Evolutionary conservation across 2,329 filamentous ascomycete genomes (phyloP).

Genomic region (Trichoderma citrinoviride): DNA sequence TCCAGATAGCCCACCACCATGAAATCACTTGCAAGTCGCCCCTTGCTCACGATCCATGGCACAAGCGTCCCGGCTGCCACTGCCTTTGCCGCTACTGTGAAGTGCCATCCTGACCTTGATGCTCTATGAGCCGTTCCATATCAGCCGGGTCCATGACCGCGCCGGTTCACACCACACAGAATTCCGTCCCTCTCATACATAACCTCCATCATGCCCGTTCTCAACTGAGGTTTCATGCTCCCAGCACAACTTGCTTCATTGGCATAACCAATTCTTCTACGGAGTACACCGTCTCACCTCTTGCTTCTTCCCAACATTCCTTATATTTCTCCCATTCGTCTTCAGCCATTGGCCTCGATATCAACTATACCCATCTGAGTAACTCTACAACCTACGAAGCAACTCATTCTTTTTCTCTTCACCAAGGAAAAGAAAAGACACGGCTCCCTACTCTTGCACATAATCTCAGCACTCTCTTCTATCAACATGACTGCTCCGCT

Average conservation of each 20-base stretch:
- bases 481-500: constrained; percentile 50
- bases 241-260: constrained; percentile 19
- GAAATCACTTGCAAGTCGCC: constrained; percentile 13
- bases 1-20: constrained; percentile 23
- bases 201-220: constrained; percentile 25
- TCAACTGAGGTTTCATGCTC: constrained; percentile 8
- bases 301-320: background rate
- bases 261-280: constrained; percentile 1
- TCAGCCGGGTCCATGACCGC: constrained; percentile 18
- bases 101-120: constrained; percentile 14
- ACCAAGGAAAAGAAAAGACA: background rate
- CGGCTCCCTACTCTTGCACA: background rate
- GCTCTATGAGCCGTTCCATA: constrained; percentile 20
- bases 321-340: background rate
- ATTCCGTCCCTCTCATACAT: constrained; percentile 26
- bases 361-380: background rate
- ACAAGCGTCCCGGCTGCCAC: constrained; percentile 21
- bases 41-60: constrained; percentile 22
- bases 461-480: background rate
- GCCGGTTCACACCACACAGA: constrained; percentile 19
- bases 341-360: background rate
- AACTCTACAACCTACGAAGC: background rate
- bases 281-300: background rate
- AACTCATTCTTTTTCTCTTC: background rate
- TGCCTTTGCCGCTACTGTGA: constrained; percentile 21